Evolutionary conservation across 345 rosid genomes (phyloP).

Genomic region (Ceriops decandra): DNA sequence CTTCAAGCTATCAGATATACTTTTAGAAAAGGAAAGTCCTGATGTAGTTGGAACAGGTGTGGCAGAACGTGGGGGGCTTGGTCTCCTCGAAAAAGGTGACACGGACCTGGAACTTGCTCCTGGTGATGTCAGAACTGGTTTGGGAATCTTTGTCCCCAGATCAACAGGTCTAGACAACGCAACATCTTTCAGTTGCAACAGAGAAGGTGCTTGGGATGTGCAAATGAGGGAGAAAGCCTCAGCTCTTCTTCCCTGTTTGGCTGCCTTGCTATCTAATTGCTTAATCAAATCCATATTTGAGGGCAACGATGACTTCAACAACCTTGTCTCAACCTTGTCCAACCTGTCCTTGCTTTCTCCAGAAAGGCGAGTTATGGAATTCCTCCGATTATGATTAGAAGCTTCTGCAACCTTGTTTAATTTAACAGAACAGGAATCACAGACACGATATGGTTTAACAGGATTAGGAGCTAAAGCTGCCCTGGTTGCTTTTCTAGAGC

Average conservation of each 20-base stretch:
- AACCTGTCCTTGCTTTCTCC: conserved; percentile 87
- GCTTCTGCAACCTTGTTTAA: conserved; percentile 68
- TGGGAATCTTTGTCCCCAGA: conserved; percentile 57
- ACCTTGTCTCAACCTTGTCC: conserved; percentile 79
- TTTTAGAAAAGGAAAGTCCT: conserved; percentile 79
- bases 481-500: conserved; percentile 72
- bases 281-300: conserved; percentile 86
- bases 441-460: conserved; percentile 82
- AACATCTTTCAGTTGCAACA: conserved; percentile 78
- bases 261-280: conserved; percentile 91
- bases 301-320: conserved; percentile 61
- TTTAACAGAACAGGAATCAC: conserved; percentile 80
- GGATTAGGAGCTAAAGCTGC: conserved; percentile 91
- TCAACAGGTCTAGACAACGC: conserved; percentile 63
- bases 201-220: conserved; percentile 67
- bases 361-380: conserved; percentile 69
- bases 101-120: conserved; percentile 90
- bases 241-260: conserved; percentile 75
- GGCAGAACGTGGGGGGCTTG: conserved; percentile 94
- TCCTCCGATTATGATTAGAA: conserved; percentile 52
- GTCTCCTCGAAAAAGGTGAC: conserved; percentile 91
- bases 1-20: conserved; percentile 79
- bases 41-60: conserved; percentile 83
- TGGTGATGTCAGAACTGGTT: conserved; percentile 62
- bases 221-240: conserved; percentile 76